phyloP scores from a whole-genome alignment of 2,329 filamentous ascomycete species.

The Xylariaceae sp. region DNA sequence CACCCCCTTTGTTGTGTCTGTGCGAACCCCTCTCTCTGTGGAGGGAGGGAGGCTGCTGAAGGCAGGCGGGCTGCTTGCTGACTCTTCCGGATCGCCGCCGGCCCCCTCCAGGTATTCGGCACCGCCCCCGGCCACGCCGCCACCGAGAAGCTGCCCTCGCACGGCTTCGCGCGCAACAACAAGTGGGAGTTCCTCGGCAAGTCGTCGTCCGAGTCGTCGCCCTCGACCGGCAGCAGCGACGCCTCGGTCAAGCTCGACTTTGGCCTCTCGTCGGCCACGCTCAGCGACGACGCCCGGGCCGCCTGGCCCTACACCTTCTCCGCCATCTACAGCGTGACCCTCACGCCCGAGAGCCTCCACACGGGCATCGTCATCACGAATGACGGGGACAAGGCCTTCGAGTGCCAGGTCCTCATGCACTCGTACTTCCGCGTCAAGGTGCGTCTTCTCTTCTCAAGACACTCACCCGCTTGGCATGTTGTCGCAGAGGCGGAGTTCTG shows the following conservation, averaged over 20 bases:
- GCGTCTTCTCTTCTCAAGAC: constrained; percentile 26
- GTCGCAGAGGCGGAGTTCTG: too few relatives aligned
- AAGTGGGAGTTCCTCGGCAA: constrained; percentile 94
- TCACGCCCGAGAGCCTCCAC: constrained; percentile 65
- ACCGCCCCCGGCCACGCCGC: constrained; percentile 67
- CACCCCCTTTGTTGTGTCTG: constrained; percentile 2
- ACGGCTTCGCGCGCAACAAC: constrained; percentile 87
- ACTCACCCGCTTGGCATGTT: too few relatives aligned
- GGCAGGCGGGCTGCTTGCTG: neutral
- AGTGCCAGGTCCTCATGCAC: constrained; percentile 87
- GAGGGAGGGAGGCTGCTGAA: too few relatives aligned
- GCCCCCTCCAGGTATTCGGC: constrained; percentile 76
- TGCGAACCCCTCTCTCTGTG: too few relatives aligned
- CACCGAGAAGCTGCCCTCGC: constrained; percentile 77
- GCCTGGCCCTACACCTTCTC: constrained; percentile 85
- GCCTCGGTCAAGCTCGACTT: constrained; percentile 90
- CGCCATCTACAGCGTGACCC: constrained; percentile 85
- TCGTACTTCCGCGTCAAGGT: constrained; percentile 81
- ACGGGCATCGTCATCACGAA: constrained; percentile 86
- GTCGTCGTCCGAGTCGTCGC: constrained; percentile 62
- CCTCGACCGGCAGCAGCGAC: constrained; percentile 46
- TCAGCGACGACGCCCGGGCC: constrained; percentile 59
- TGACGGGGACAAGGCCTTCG: constrained; percentile 72
- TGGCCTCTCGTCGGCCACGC: constrained; percentile 67
- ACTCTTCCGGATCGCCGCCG: neutral